Evolutionary conservation across 805 yeast genomes (phyloP).

Genomic region (Candida loeiensis): DNA sequence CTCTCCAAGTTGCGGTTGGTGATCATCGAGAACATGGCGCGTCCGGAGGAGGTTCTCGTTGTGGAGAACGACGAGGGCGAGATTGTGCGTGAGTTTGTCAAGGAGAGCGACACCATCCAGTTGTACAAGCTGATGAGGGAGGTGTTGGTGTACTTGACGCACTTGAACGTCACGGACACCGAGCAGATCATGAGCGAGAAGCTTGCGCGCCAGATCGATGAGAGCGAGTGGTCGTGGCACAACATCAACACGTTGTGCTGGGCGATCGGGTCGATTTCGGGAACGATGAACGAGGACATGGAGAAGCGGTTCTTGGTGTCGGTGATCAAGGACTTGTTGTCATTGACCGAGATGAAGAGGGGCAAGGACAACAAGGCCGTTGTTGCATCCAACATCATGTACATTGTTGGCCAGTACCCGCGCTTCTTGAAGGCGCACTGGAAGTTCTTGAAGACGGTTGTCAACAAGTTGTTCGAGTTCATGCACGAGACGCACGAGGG

Average conservation of each 20-base stretch:
- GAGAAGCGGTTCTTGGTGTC: conserved; percentile 91
- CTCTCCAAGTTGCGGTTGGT: conserved; percentile 83
- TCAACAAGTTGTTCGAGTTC: conserved; percentile 91
- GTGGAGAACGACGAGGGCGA: conserved; percentile 99
- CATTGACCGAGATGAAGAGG: conserved; percentile 90
- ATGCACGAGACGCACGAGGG: conserved; percentile 99
- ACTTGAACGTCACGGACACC: conserved; percentile 89
- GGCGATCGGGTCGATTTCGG: conserved; percentile 99
- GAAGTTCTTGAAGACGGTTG: conserved; percentile 95
- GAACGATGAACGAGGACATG: conserved; percentile 97
- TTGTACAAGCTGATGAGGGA: conserved; percentile 94
- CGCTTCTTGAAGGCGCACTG: conserved; percentile 96
- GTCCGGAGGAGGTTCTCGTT: conserved; percentile 96
- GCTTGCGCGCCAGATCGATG: conserved; percentile 89
- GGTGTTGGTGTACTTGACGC: conserved; percentile 91
- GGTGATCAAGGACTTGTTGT: conserved; percentile 87
- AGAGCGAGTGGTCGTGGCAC: conserved; percentile 99
- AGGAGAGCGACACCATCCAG: conserved; percentile 95
- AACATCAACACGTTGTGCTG: conserved; percentile 95
- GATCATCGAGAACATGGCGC: conserved; percentile 95
- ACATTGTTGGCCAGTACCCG: conserved; percentile 98
- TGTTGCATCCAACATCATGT: conserved; percentile 99
- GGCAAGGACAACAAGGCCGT: conserved; percentile 99
- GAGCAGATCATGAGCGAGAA: conserved; percentile 91
- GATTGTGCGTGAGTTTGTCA: conserved; percentile 94